Evolutionary conservation across 257 asterid genomes (phyloP), one percentile per base, ranked within the genome.

Genomic region (Penstemon davidsonii): DNA sequence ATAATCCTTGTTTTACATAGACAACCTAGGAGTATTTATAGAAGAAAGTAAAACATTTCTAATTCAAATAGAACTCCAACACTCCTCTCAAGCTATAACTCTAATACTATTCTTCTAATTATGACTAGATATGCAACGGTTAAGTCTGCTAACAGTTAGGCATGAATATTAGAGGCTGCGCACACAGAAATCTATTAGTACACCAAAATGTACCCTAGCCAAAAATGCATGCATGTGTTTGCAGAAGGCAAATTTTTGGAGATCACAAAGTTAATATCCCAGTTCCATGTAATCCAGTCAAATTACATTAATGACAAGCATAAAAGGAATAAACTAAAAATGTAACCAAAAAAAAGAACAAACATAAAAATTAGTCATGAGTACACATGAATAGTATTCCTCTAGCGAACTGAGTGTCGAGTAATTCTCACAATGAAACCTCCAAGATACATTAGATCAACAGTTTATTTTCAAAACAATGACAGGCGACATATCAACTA

Each of bases 171-270:
- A 25, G 33, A 25, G 33, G 33, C 2, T 25, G 33, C 33, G 33
- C 33, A 25, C 33, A 25, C 42, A 44, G 12, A 60, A 36, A 19
- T 36, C 13, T 25, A 25, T 25, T 25, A 25, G 33, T 25, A 25
- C 33, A 25, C 33, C 2, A 25, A 25, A 25, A 25, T 25, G 33
- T 25, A 25, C 12, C 6, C 64, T 47, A 40, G 15, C 45, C 40
- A 51, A n/a, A 33, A 19, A 44, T 9, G 12, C 51, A 55, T 54
- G 18, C 37, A n/a, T 49, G 9, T 18, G 59, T 57, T 55, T 44
- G 55, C 51, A 54, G 61, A 18, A 8, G 67, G 54, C 41, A 68
- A 54, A 69, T 53, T 25, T 68, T 52, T 57, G 7, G 67, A 59
- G 55, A 36, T 37, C 11, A 57, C 25, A 38, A 65, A 65, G 67